Evolutionary conservation across 441 rosid species (phyloP).

Genomic region (Kokia cookei): DNA sequence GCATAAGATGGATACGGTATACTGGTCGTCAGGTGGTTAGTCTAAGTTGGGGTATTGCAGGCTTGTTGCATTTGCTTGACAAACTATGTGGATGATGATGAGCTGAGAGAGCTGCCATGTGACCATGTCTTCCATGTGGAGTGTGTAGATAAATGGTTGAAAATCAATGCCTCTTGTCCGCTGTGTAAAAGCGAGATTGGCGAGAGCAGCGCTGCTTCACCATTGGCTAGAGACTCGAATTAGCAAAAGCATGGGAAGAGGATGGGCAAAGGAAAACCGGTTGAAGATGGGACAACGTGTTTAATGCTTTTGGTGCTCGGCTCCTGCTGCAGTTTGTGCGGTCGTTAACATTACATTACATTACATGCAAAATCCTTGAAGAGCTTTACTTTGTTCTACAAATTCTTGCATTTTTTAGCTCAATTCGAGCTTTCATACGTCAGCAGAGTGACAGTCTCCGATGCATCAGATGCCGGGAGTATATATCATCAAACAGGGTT

Average conservation of each 20-base stretch:
- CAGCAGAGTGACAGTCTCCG: neutral
- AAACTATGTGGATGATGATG: conserved; percentile 49
- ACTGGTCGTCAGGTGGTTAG: neutral
- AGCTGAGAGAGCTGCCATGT: conserved; percentile 63
- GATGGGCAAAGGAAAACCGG: neutral
- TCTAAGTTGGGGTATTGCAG: conserved; percentile 24
- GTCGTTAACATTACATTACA: neutral
- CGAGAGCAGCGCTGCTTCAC: conserved; percentile 32
- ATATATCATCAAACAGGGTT: neutral
- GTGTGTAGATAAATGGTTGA: conserved; percentile 75
- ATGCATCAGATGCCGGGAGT: neutral
- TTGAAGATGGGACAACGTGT: neutral
- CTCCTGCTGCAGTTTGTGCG: neutral
- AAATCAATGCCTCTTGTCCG: conserved; percentile 66
- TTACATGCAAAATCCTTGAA: neutral
- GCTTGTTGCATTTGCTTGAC: conserved; percentile 75
- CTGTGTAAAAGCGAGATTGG: conserved; percentile 64
- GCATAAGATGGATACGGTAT: neutral
- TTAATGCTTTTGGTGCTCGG: neutral
- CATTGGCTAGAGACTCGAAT: conserved; percentile 12
- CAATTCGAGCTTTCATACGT: neutral
- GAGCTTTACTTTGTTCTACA: neutral
- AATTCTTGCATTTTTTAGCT: neutral
- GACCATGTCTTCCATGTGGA: conserved; percentile 61
- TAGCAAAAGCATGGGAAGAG: neutral